phyloP scores from a whole-genome alignment of 2,329 filamentous ascomycete species.

The Fusarium sp. region DNA sequence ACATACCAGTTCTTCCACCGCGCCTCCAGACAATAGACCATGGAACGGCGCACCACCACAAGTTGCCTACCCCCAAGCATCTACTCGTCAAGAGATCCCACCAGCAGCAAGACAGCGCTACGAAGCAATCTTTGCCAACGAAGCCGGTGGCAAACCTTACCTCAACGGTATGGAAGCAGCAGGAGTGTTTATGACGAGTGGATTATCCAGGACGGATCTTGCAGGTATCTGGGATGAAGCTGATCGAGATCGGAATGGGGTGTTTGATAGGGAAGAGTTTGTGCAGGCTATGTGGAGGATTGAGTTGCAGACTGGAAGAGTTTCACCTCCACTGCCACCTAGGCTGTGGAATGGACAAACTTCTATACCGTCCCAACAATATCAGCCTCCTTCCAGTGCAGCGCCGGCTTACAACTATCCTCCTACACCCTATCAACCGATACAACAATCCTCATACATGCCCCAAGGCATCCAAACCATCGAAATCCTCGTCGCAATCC shows the following conservation, averaged over 20 bases:
- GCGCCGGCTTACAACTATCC: background rate
- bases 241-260: slow-evolving; percentile 34
- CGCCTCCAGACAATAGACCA: background rate
- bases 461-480: background rate
- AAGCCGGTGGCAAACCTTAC: slow-evolving; percentile 12
- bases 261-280: slow-evolving; percentile 37
- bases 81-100: slow-evolving; percentile 1
- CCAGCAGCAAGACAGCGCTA: slow-evolving; percentile 5
- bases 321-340: background rate
- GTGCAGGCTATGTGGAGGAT: slow-evolving; percentile 38
- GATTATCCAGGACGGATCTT: slow-evolving; percentile 23
- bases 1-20: background rate
- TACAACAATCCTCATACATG: background rate
- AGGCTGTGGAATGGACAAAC: background rate
- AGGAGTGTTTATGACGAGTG: slow-evolving; percentile 29
- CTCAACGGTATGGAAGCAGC: slow-evolving; percentile 35
- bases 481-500: slow-evolving; percentile 1
- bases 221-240: slow-evolving; percentile 38
- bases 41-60: background rate
- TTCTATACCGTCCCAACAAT: background rate
- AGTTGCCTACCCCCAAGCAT: background rate
- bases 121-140: slow-evolving; percentile 8
- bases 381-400: background rate
- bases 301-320: slow-evolving; percentile 15
- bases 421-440: background rate